Percentiles rank a stretch among this genome's conserved stretches.
Evolutionary conservation across 2,329 filamentous ascomycete genomes (phyloP).

Genomic region (Dactylellina drechsleri): DNA sequence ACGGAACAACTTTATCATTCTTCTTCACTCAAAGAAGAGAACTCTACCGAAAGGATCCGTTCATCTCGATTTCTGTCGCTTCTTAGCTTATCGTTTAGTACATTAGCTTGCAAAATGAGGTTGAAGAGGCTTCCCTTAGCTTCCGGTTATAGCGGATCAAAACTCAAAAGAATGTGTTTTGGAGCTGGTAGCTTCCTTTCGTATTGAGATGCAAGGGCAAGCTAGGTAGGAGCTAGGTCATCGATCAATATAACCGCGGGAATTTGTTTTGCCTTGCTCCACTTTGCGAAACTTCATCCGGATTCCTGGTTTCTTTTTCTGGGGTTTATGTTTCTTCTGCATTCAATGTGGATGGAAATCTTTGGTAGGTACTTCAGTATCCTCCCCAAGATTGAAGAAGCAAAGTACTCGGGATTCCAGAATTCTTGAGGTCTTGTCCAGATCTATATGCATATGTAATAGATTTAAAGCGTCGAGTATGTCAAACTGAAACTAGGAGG

Average conservation of each 20-base stretch:
- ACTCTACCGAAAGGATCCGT: slow-evolving; percentile 31
- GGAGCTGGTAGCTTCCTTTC: background rate
- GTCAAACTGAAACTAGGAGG: too few relatives aligned
- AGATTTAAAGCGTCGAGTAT: too few relatives aligned
- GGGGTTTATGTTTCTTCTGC: too few relatives aligned
- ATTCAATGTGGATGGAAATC: too few relatives aligned
- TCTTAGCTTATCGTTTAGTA: too few relatives aligned
- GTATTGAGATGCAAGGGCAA: background rate
- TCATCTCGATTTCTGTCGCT: background rate
- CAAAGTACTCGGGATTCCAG: too few relatives aligned
- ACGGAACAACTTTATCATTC: slow-evolving; percentile 13
- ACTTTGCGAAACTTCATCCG: slow-evolving; percentile 16
- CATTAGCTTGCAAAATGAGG: slow-evolving; percentile 31
- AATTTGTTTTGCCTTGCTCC: slow-evolving; percentile 25
- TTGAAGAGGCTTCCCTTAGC: slow-evolving; percentile 21
- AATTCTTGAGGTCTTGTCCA: too few relatives aligned
- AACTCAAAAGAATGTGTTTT: background rate
- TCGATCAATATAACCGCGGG: slow-evolving; percentile 11
- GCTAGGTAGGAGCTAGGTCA: background rate
- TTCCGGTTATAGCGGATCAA: slow-evolving; percentile 54
- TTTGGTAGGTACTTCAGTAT: too few relatives aligned
- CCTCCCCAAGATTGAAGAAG: too few relatives aligned
- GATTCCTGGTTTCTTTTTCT: too few relatives aligned
- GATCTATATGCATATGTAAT: too few relatives aligned
- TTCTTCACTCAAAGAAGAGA: slow-evolving; percentile 2